Conservation (phyloP, 306 rosid species). For the Nissolia schottii region DNA sequence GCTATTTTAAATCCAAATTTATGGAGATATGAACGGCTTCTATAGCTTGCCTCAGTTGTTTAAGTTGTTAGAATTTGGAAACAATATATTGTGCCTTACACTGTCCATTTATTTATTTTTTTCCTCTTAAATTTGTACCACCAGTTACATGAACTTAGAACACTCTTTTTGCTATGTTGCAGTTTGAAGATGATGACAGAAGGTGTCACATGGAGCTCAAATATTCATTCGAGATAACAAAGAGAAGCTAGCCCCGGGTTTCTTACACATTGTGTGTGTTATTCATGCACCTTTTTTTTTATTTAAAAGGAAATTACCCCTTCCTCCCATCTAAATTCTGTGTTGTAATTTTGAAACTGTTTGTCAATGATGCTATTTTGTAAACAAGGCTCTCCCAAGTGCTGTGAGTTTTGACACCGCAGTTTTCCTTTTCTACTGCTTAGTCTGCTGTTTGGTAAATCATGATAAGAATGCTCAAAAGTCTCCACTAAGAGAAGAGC, state of each 20-base stretch:
- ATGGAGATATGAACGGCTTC: background rate
- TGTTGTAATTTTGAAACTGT: background rate
- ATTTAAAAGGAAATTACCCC: background rate
- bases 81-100: background rate
- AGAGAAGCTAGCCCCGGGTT: background rate
- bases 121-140: background rate
- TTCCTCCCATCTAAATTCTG: background rate
- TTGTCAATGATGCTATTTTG: background rate
- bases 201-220: slow-evolving; percentile 28
- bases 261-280: background rate
- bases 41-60: background rate
- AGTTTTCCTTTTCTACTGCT: background rate
- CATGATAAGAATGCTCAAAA: no score
- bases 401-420: background rate
- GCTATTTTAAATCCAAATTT: background rate
- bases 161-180: background rate
- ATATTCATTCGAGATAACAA: slow-evolving; percentile 25
- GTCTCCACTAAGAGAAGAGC: no score
- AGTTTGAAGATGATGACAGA: slow-evolving; percentile 31
- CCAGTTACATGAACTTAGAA: background rate
- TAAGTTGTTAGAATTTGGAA: background rate
- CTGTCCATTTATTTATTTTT: background rate
- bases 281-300: background rate
- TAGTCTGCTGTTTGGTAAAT: background rate
- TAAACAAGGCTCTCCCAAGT: background rate